Evolutionary conservation across 2,329 filamentous ascomycete species (phyloP), one percentile per base, ranked within the genome.

Genomic region (Aspergillus phoenicis): DNA sequence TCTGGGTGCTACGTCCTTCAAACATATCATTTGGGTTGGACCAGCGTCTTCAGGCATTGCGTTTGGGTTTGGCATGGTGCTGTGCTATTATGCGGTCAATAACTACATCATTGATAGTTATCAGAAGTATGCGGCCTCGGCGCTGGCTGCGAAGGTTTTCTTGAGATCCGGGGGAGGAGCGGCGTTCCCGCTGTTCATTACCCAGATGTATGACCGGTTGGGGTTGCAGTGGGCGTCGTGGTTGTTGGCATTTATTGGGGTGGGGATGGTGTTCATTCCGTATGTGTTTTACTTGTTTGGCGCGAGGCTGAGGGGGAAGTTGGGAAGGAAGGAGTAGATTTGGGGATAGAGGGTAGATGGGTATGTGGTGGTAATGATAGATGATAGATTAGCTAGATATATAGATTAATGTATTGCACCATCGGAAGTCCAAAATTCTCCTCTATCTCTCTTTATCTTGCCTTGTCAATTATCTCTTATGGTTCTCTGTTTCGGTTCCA

Each of bases 21-120:
- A 70, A n/a, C 63, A 76, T 7, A 77, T 83, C 7, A 81, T 76
- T 51, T 87, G 84, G 84, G 80, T 85, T 28, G 81, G 76, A 0
- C 84, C 85, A 0, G 79, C 82, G 20, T 78, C 86, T 10, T 85
- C 84, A 0, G 89, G 89, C 8, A 84, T 88, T 70, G 83, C 85
- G 6, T 86, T 91, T 52, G 89, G 89, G n/a, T 91, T 91, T 68
- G 89, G 89, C 62, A 91, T 91, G 81, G 90, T 91, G 72, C 90
- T 91, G 78, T 82, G 91, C 24, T 91, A 91, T 82, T 91, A 91
- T 77, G 81, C 87, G 5, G 86, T 87, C 68, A 89, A 89, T 75
- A 89, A 89, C 80, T 89, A 90, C 72, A 84, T 93, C 10, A 87
- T 93, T 58, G 90, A 93, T 66, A 85, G 72, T 47, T 82, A 80